Evolutionary conservation across 148 eudicot genomes (phyloP).

Genomic region (Pouteria glomerata): DNA sequence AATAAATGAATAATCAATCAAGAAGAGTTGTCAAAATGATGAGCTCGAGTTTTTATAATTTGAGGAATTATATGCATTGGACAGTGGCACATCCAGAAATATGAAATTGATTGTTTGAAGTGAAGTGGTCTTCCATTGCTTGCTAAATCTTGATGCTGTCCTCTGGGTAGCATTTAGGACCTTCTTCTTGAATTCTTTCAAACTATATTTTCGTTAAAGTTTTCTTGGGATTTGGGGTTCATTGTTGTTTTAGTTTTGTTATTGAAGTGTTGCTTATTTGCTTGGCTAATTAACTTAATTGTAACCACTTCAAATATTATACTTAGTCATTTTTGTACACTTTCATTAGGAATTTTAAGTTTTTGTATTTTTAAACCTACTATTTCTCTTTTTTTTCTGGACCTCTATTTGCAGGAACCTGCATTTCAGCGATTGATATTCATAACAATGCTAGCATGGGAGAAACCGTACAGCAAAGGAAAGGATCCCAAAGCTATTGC

Average conservation of each 20-base stretch:
- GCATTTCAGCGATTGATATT: slow-evolving; percentile 75
- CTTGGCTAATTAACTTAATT: background rate
- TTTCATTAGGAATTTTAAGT: background rate
- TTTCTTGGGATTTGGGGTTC: background rate
- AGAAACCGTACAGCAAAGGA: slow-evolving; percentile 52
- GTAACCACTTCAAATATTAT: background rate
- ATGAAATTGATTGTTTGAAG: background rate
- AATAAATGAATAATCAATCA: background rate
- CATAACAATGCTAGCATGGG: slow-evolving; percentile 92
- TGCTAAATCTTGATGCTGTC: background rate
- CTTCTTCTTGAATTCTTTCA: background rate
- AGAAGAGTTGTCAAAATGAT: background rate
- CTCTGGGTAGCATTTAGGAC: background rate
- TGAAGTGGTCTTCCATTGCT: background rate
- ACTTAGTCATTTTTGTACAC: background rate
- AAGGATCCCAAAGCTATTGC: slow-evolving; percentile 27
- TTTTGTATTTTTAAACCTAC: background rate
- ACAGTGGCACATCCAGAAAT: background rate
- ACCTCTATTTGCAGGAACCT: slow-evolving; percentile 48
- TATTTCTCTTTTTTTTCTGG: slow-evolving; percentile 8
- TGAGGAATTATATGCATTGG: too few species aligned
- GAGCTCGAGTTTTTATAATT: background rate
- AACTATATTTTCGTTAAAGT: background rate
- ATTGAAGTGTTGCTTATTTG: background rate
- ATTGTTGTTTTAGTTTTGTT: background rate